Base-by-base conservation (phyloP, 768 basidiomycete species). In the Lepiota venenata region DNA sequence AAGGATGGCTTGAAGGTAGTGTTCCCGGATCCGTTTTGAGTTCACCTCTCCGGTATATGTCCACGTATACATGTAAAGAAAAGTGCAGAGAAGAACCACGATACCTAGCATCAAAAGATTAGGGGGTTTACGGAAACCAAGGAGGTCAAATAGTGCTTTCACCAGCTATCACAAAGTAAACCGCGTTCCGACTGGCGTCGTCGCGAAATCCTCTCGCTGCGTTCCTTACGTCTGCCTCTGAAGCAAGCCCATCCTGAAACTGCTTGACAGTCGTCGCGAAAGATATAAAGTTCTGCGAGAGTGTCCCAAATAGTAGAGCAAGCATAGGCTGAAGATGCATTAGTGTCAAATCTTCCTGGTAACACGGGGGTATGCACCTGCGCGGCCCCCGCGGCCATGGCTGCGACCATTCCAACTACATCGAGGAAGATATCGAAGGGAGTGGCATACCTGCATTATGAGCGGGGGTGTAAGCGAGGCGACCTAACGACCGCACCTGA, bases 1-100 rank as follows among this genome's bases (percentile, higher is more conserved):
- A 3, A 94, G 73, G 5, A 91, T 68, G 2, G 90, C 80, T 43
- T 74, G 65, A 10, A 93, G 78, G 64, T 93, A 93, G 5, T 67
- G 88, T 69, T 93, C 89, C 11, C 92, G 80, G 36, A 93, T 75
- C 20, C 91, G 81, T 61, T 85, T 87, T 0, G 91, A 80, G 56
- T 82, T 85, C 20, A 82, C 66, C 66, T 93, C 91, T 12, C 83
- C 81, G 1, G 59, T 60, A 57, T 83, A 79, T 8, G 76, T 74
- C 78, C 81, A 86, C 9, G 73, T 55, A 56, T 67, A 61, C 81
- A 82, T 88, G 68, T 85, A 89, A 4, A 67, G 56, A 65, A 77
- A 88, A 1, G 88, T 90, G 63, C 78, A 79, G 18, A 80, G 58
- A 51, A 87, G 80, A 71, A 88, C 82, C 15, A 74, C 88, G 48